Conservation (phyloP, 139 green algal genomes). For the Coccomyxa sp. region DNA sequence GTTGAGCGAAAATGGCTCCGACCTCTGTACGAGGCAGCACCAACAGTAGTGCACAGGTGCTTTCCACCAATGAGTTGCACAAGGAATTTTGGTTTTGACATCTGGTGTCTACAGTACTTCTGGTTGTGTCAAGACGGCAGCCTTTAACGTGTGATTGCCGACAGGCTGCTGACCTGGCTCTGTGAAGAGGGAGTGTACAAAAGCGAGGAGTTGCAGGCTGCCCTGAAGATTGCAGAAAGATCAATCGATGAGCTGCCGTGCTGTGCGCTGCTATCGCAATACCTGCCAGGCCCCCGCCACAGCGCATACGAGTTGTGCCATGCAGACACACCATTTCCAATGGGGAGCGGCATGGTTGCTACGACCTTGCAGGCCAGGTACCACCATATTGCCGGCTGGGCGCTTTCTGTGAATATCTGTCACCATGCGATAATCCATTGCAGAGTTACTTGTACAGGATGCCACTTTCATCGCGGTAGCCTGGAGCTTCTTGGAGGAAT, state of each 20-base stretch:
- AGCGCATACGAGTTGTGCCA: neutral
- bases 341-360: neutral
- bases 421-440: neutral
- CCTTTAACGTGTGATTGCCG: no score
- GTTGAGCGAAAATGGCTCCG: neutral
- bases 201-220: neutral
- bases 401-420: neutral
- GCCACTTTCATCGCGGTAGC: no score
- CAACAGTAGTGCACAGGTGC: neutral
- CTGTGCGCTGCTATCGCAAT: neutral
- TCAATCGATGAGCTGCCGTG: neutral
- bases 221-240: neutral
- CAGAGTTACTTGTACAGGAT: neutral
- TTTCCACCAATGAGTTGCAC: neutral
- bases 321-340: neutral
- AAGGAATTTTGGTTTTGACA: no score
- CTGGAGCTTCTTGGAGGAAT: no score
- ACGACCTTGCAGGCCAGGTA: neutral
- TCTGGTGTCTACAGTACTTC: no score
- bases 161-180: neutral
- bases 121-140: no score
- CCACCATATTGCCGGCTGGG: neutral
- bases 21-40: neutral
- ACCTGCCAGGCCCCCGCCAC: neutral
- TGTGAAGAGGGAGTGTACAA: neutral